phyloP scores from a whole-genome alignment of 768 basidiomycete genomes.

The Collybiopsis confluens region DNA sequence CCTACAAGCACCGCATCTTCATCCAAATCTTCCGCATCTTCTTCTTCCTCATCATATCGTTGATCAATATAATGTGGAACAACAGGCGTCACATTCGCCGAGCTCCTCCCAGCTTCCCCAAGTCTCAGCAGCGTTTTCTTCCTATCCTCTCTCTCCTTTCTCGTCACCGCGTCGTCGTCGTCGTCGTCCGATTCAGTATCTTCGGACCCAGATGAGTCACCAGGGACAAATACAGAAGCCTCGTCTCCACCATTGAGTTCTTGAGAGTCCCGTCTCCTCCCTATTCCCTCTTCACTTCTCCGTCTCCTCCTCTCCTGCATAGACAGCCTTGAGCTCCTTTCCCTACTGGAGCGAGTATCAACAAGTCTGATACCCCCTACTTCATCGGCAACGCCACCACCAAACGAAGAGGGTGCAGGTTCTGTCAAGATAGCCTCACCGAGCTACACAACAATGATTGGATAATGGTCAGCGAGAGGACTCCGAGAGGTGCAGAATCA shows the following conservation, averaged over 20 bases:
- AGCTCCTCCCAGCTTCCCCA: constrained; percentile 13
- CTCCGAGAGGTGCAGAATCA: constrained; percentile 17
- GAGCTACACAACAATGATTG: constrained; percentile 40
- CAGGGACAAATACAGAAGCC: not conserved
- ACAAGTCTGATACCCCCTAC: constrained; percentile 38
- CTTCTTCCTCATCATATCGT: constrained; percentile 13
- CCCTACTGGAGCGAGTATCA: constrained; percentile 45
- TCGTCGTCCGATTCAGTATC: constrained; percentile 9
- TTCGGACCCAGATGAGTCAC: not conserved
- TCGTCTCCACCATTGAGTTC: too few relatives aligned
- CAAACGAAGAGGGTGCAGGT: too few relatives aligned
- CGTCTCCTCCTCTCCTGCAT: too few relatives aligned
- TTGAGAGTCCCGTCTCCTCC: too few relatives aligned
- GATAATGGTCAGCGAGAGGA: not conserved
- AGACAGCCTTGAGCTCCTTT: too few relatives aligned
- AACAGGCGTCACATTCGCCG: not conserved
- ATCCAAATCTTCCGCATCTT: constrained; percentile 22
- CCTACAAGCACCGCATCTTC: constrained; percentile 13
- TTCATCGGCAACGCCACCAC: constrained; percentile 17
- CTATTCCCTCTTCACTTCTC: too few relatives aligned
- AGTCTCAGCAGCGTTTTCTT: constrained; percentile 24
- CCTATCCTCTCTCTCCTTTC: constrained; percentile 19
- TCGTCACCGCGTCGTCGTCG: not conserved
- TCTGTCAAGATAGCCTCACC: constrained; percentile 82
- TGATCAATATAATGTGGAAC: constrained; percentile 6